Base-by-base conservation (phyloP, 2,329 filamentous ascomycete species). In the Penicillium sp. region DNA sequence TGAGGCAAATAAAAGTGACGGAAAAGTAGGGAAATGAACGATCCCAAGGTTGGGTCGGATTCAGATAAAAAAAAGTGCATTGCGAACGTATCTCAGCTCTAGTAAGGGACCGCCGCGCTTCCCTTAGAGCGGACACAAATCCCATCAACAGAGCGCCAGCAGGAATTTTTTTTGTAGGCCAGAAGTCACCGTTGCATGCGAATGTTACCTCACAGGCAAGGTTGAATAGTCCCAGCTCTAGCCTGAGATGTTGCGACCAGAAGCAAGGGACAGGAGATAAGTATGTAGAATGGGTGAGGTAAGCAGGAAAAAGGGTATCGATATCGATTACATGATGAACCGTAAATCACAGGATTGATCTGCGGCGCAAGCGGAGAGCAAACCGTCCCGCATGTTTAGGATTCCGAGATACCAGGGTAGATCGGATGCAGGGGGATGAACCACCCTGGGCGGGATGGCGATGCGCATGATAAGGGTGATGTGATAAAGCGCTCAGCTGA, bases 401-500 rank as follows among this genome's bases (percentile, higher is more conserved):
- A 21, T 61, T 60, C 48, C 44, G 49, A 39, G 47, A 61, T 54
- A 57, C 31, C 54, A 57, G 50, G 57, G 45, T 43, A 52, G 43
- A 52, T 55, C 48, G 16, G 49, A 29, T 48, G 37, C 14, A 53
- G 27, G 33, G 49, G 31, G 29, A 58, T 49, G 39, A 53, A 54
- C 49, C 53, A 64, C 48, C 45, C 54, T 49, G 57, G 54, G 48
- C 57, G 61, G 54, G 48, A 56, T 59, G 49, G 48, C 43, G 31
- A 27, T 54, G 60, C 55, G 48, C 59, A 50, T 31, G 55, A 59
- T 50, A 54, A 39, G 29, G 35, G 9, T 19, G 50, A 58, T 52
- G 52, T n/a, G 37, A 52, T 31, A 49, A 46, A 26, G 10, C 49
- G 51, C 65, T 81, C 82, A 93, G 80, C 90, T 93, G 71, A 96